These are phyloP conservation scores for Penicillium cosmopolitanum DNA, from an alignment of 495 filamentous ascomycete species.

Conservation along the genomic window DNA sequence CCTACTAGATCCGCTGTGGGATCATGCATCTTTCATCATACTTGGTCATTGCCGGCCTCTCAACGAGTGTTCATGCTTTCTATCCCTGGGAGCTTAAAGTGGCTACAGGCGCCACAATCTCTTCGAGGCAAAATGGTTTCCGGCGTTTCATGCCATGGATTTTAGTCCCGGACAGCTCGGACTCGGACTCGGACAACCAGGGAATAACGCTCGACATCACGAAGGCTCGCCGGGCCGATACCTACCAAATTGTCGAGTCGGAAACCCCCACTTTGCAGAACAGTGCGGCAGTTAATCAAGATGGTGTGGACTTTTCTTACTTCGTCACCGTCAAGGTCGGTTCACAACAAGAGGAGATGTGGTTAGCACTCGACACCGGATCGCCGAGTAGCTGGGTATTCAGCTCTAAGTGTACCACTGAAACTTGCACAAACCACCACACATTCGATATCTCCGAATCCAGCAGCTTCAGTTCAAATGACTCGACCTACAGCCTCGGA, in stretches of 20 bases:
- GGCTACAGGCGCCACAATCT: conserved; percentile 7
- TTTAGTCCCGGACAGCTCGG: conserved; percentile 15
- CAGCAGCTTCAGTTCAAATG: conserved; percentile 50
- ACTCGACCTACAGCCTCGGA: conserved; percentile 56
- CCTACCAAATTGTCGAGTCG: conserved; percentile 61
- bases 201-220: conserved; percentile 37
- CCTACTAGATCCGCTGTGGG: conserved; percentile 28
- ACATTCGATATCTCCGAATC: conserved; percentile 66
- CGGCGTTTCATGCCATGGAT: conserved; percentile 45
- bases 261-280: conserved; percentile 55
- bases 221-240: conserved; percentile 47
- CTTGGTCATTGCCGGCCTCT: conserved; percentile 32
- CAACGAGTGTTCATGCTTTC: conserved; percentile 37
- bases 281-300: conserved; percentile 70
- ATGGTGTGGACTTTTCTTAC: conserved; percentile 78
- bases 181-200: conserved; percentile 22
- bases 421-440: conserved; percentile 66
- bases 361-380: conserved; percentile 80
- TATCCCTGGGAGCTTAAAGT: conserved; percentile 37
- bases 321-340: conserved; percentile 72
- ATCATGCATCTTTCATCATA: conserved; percentile 44
- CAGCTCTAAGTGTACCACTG: conserved; percentile 61
- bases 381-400: conserved; percentile 81
- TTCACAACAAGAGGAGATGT: conserved; percentile 62
- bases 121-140: conserved; percentile 13